phyloP scores from a whole-genome alignment of 352 stramenopile species.

The Globisporangium cystogenes region DNA sequence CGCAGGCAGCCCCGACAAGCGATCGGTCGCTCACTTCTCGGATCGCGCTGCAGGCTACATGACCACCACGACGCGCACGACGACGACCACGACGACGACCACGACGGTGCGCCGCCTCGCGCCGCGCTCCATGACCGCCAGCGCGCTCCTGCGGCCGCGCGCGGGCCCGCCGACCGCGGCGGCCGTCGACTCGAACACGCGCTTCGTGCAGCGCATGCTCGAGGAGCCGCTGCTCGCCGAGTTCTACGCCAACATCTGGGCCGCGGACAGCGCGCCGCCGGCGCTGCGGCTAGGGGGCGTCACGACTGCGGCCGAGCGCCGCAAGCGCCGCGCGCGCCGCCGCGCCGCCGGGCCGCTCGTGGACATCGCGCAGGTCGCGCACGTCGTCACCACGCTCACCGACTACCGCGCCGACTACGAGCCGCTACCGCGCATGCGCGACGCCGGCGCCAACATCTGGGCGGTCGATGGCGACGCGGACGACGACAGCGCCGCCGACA shows the following conservation, averaged over 20 bases:
- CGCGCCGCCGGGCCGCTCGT: conserved; percentile 26
- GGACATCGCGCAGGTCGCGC: conserved; percentile 66
- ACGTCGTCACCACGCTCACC: conserved; percentile 57
- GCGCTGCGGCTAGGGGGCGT: no score
- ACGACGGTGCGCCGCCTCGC: conserved; percentile 8
- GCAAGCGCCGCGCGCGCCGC: conserved; percentile 19
- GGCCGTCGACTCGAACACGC: background rate
- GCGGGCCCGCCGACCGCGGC: background rate
- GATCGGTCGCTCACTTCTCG: background rate
- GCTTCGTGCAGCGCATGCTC: conserved; percentile 18
- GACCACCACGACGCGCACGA: conserved; percentile 15
- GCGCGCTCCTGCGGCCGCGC: background rate
- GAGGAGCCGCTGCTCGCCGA: conserved; percentile 36
- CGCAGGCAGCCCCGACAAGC: no score
- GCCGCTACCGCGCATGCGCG: conserved; percentile 13
- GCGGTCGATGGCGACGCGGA: conserved; percentile 20
- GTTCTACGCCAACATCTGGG: conserved; percentile 65
- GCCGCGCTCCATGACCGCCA: background rate
- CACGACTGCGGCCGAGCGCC: conserved; percentile 17
- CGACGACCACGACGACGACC: conserved; percentile 20
- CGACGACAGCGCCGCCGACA: conserved; percentile 12
- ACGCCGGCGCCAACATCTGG: conserved; percentile 48
- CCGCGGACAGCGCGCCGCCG: conserved; percentile 5
- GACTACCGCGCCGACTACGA: conserved; percentile 73
- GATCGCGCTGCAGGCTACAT: conserved; percentile 21